Evolutionary conservation across 306 rosid genomes (phyloP).

Genomic region (Comarum palustre): DNA sequence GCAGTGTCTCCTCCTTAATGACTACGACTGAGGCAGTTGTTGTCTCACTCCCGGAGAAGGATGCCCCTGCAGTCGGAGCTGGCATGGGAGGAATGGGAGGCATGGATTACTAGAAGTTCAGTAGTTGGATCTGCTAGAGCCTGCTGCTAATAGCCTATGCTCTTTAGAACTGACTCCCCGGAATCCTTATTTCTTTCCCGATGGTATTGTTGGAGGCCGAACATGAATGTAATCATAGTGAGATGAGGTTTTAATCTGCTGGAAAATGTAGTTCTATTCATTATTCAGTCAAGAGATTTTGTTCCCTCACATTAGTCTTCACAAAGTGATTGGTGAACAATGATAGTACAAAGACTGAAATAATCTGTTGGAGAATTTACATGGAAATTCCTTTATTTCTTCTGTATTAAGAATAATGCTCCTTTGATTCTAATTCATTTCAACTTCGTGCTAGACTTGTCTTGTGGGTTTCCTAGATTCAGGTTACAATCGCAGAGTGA

Average conservation of each 20-base stretch:
- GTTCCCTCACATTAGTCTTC: background rate
- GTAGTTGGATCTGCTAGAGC: background rate
- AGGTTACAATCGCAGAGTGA: too few species aligned
- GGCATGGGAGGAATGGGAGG: slow-evolving; percentile 48
- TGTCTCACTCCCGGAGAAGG: slow-evolving; percentile 43
- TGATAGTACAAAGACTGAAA: background rate
- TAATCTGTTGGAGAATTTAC: background rate
- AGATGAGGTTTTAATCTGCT: slow-evolving; percentile 8
- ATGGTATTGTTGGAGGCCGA: slow-evolving; percentile 24
- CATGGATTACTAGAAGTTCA: slow-evolving; percentile 31
- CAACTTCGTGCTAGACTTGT: too few species aligned
- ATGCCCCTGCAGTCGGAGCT: slow-evolving; percentile 31
- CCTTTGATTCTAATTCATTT: background rate
- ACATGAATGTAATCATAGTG: slow-evolving; percentile 14
- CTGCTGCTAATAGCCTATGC: background rate
- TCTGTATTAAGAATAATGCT: background rate
- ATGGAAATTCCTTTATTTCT: background rate
- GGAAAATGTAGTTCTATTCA: background rate
- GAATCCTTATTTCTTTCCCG: background rate
- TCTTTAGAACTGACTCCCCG: background rate
- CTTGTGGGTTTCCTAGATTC: too few species aligned
- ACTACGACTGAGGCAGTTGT: slow-evolving; percentile 53
- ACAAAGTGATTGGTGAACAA: background rate
- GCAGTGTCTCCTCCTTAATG: slow-evolving; percentile 48
- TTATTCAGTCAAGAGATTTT: slow-evolving; percentile 6